Percentiles rank a stretch among this genome's conserved stretches.
Evolutionary conservation across 768 basidiomycete species (phyloP).

Genomic region (Nidularia sp.): DNA sequence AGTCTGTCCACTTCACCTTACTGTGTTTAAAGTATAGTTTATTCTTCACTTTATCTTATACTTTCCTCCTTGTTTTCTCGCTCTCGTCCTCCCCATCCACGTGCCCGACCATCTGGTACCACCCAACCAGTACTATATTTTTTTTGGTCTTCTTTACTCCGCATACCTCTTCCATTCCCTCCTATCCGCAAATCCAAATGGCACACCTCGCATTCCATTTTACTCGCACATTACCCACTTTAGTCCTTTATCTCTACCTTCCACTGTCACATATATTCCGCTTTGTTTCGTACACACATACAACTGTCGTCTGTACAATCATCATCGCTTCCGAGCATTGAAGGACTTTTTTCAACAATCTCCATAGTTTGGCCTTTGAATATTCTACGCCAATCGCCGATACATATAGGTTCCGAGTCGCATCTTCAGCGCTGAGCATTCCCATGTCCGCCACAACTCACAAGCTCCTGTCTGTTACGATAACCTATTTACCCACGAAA

Average conservation of each 20-base stretch:
- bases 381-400: too few species aligned
- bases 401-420: too few species aligned
- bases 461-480: too few species aligned
- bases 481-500: too few species aligned
- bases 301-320: conserved; percentile 13
- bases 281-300: conserved; percentile 1
- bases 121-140: conserved; percentile 21
- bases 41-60: conserved; percentile 80
- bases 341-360: conserved; percentile 1
- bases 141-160: conserved; percentile 24
- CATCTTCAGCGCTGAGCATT: too few species aligned
- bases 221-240: conserved; percentile 31
- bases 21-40: conserved; percentile 72
- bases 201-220: background rate
- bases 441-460: too few species aligned
- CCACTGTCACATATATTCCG: background rate
- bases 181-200: conserved; percentile 5
- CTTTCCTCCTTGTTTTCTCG: conserved; percentile 24
- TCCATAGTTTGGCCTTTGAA: background rate
- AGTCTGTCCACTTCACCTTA: conserved; percentile 39
- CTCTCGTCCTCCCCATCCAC: conserved; percentile 14
- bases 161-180: background rate
- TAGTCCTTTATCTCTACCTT: conserved; percentile 24
- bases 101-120: conserved; percentile 28
- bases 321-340: conserved; percentile 7